Evolutionary conservation across 1,284 basidiomycete species (phyloP), one percentile per base, ranked within the genome.

Genomic region (Inonotus obliquus): DNA sequence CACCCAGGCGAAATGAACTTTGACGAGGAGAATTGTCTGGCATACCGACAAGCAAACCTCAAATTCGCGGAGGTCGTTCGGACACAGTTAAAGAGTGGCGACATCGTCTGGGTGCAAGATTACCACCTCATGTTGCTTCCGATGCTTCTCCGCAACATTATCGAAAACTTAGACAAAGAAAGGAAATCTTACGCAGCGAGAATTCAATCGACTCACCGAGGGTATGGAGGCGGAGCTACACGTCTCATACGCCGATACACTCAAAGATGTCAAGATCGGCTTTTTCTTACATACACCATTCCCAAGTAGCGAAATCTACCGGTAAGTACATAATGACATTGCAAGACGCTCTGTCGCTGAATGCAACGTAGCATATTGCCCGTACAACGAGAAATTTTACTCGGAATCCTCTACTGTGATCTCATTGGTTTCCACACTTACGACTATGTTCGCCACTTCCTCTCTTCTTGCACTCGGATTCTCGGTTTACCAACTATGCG

Each of bases 1-100:
- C 96, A 98, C 74, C 94, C 94, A 14, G 94, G 95, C 67, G 95
- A 98, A 77, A 99, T 99, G 95, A 97, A 95, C 77, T 99, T 99
- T 73, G 96, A 98, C 76, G 94, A 98, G 77, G 92, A 91, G 70
- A 93, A 98, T 75, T 99, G 96, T 97, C 84, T 91, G 54, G 96
- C 95, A 0, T 99, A 99, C 76, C 87, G 96, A 38, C 94, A 98
- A 74, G 97, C 97, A 52, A 99, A 99, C 74, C 80, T 95, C 77
- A 83, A 86, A 64, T 99, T 99, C 71, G 96, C 97, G 0, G 91
- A 98, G 72, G 89, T 82, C 19, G 92, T 99, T 60, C 79, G 85
- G 63, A 79, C 81, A 62, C 89, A 94, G 69, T 80, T 95, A 61
- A 82, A 80, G 4, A 85, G 91, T 1, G 92, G 92, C 35, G 87